Evolutionary conservation across 352 stramenopile genomes (phyloP).

Genomic region (Sclerospora graminicola): DNA sequence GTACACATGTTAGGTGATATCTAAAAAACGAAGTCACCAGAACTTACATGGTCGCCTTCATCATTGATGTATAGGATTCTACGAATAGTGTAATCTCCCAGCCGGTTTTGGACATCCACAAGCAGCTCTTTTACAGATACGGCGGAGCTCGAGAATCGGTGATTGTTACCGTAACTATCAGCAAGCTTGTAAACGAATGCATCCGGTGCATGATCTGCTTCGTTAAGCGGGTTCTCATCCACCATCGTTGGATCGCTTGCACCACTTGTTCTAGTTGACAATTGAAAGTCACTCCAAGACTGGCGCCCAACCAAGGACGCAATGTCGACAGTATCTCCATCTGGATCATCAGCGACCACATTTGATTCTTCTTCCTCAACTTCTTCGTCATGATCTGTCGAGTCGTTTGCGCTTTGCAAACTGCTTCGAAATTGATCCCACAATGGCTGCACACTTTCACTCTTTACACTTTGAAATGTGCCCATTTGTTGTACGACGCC

Average conservation of each 20-base stretch:
- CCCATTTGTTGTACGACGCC: constrained; percentile 79
- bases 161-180: constrained; percentile 72
- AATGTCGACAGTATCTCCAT: constrained; percentile 19
- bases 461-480: constrained; percentile 59
- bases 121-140: constrained; percentile 62
- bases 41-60: constrained; percentile 61
- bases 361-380: constrained; percentile 28
- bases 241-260: constrained; percentile 16
- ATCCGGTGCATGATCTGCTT: constrained; percentile 19
- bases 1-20: constrained; percentile 3
- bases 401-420: constrained; percentile 29
- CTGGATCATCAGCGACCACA: constrained; percentile 19
- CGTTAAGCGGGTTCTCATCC: constrained; percentile 26
- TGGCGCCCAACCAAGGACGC: constrained; percentile 24
- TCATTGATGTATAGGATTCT: constrained; percentile 78
- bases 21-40: background rate
- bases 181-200: constrained; percentile 81
- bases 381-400: constrained; percentile 19
- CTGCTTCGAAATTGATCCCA: constrained; percentile 70
- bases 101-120: constrained; percentile 54
- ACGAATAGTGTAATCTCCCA: constrained; percentile 66
- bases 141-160: constrained; percentile 79
- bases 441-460: constrained; percentile 55
- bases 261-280: constrained; percentile 14
- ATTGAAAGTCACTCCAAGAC: constrained; percentile 43